Base-by-base conservation (phyloP, 495 filamentous ascomycete species). In the Collariella sp. region DNA sequence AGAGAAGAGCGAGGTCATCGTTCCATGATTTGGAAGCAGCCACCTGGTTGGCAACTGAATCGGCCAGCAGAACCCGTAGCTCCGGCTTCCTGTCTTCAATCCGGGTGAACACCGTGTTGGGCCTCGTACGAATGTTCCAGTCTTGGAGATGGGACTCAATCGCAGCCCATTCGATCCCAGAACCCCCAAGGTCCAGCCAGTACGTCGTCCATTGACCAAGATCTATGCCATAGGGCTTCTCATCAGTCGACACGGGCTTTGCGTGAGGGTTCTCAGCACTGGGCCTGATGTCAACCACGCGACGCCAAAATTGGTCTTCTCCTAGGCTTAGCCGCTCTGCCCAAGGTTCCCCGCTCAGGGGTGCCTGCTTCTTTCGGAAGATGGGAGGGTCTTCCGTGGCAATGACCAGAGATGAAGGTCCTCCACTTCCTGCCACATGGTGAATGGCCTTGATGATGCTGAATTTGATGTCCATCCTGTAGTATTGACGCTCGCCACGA, bases 171-270 rank as follows among this genome's bases (percentile, higher is more conserved):
- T 52, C 13, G 0, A 55, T 39, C 13, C 58, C 55, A 6, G 65
- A 55, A 19, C 62, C 52, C 7, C 67, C 48, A 48, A 89, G 76
- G 1, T 68, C 62, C 15, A 88, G 64, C 41, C 75, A 70, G 60
- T 86, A 87, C 4, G 81, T 83, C 15, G 79, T 87, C 86, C 86
- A 90, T 26, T 80, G 76, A 23, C 89, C 91, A 49, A 94, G 80
- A 69, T 96, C 87, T 50, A 96, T 82, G 24, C 83, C 68, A 7
- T 82, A 73, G 11, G 71, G 67, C 7, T 63, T 55, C 40, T 80
- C 83, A 5, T 72, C 79, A 12, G 91, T 67, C 7, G 76, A 78
- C 0, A 88, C 69, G 6, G 63, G 54, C 12, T 77, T 67, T 1
- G 65, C 48, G 12, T 50, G 49, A 15, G 62, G 62, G n/a, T 55